Percentiles rank a stretch among this genome's conserved stretches.
phyloP scores from a whole-genome alignment of 768 basidiomycete genomes.

The Kwoniella bestiolae region DNA sequence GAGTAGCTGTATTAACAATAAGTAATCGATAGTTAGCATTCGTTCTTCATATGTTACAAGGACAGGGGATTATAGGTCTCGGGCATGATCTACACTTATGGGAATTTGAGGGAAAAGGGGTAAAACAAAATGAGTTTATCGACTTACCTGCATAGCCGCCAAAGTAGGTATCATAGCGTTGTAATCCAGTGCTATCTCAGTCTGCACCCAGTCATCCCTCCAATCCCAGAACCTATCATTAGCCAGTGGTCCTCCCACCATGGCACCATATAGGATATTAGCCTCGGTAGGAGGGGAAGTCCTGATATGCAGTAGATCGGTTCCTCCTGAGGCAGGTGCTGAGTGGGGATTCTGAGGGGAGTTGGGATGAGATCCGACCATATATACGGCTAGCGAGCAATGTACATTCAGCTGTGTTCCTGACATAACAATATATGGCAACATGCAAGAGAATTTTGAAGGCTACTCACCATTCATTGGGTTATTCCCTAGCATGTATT shows the following conservation, averaged over 20 bases:
- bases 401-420: slow-evolving; percentile 28
- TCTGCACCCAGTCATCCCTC: slow-evolving; percentile 85
- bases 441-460: no score
- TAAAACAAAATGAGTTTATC: not conserved
- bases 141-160: slow-evolving; percentile 63
- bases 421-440: no score
- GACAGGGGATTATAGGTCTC: no score
- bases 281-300: slow-evolving; percentile 72
- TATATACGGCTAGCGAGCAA: slow-evolving; percentile 67
- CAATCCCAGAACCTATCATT: slow-evolving; percentile 80
- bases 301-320: slow-evolving; percentile 70
- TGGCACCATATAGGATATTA: slow-evolving; percentile 81
- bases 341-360: slow-evolving; percentile 89
- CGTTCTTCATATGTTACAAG: no score
- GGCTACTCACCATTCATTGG: slow-evolving; percentile 83
- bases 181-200: slow-evolving; percentile 77
- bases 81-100: no score
- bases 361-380: slow-evolving; percentile 88
- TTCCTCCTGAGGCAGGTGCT: slow-evolving; percentile 83
- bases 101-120: not conserved
- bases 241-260: slow-evolving; percentile 82
- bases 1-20: slow-evolving; percentile 60
- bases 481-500: slow-evolving; percentile 84
- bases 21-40: no score
- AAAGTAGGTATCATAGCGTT: slow-evolving; percentile 88